phyloP scores from a whole-genome alignment of 148 eudicot species.

The Diospyros lotus region DNA sequence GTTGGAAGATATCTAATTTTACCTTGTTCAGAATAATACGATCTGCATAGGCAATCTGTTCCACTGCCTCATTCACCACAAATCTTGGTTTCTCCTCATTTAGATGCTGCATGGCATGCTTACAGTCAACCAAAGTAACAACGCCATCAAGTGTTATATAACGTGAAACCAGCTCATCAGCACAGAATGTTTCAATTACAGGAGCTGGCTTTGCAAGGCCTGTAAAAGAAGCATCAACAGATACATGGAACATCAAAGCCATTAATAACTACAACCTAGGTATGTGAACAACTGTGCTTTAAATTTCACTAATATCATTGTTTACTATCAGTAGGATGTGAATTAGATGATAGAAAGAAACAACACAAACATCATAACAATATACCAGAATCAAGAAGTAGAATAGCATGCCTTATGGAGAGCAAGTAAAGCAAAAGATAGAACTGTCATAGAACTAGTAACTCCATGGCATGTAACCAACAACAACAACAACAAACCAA shows the following conservation, averaged over 20 bases:
- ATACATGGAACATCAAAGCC: not conserved
- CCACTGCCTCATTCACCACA: conserved; percentile 91
- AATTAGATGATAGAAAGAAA: not conserved
- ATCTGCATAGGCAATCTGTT: conserved; percentile 97
- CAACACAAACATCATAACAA: not conserved
- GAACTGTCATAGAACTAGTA: too few species aligned
- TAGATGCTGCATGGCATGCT: conserved; percentile 75
- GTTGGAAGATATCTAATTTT: conserved; percentile 4
- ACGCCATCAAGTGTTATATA: conserved; percentile 88
- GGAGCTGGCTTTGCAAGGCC: conserved; percentile 99
- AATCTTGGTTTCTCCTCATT: conserved; percentile 89
- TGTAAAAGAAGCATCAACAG: conserved; percentile 22
- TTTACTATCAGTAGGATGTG: not conserved
- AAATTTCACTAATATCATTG: not conserved
- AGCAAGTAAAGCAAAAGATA: too few species aligned
- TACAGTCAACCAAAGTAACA: conserved; percentile 89
- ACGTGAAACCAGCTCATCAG: conserved; percentile 76
- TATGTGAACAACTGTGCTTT: not conserved
- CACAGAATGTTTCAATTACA: conserved; percentile 91
- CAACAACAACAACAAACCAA: too few species aligned
- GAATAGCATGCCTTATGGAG: too few species aligned
- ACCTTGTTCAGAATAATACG: conserved; percentile 92
- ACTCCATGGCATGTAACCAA: too few species aligned
- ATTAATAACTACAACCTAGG: not conserved
- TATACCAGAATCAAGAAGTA: not conserved